Evolutionary conservation across 164 flowering plant species (phyloP).

Genomic region (Aristolochia californica): DNA sequence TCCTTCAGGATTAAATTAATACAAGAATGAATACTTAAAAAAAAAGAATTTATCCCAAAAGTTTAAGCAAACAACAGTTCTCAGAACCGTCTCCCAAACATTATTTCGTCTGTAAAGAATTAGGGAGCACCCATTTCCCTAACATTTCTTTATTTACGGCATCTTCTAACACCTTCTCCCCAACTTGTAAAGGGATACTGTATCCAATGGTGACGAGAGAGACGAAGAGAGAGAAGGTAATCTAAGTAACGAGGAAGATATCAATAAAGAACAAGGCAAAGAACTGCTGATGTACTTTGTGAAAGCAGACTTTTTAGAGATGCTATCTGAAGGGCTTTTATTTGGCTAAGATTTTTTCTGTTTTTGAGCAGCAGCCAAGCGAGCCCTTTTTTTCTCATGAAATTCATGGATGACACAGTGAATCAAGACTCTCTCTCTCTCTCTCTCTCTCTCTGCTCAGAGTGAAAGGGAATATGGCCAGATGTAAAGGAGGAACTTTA

Average conservation of each 20-base stretch:
- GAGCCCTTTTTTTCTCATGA: neutral
- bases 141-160: neutral
- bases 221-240: neutral
- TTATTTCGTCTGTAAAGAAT: too few relatives aligned
- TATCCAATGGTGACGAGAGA: neutral
- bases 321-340: neutral
- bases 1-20: too few relatives aligned
- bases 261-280: constrained; percentile 6
- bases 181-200: neutral
- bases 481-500: too few relatives aligned
- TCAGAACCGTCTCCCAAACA: too few relatives aligned
- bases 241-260: neutral
- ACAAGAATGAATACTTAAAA: too few relatives aligned
- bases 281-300: neutral
- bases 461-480: too few relatives aligned
- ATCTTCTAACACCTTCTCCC: too few relatives aligned
- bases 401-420: constrained; percentile 5
- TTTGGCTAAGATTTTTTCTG: neutral
- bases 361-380: neutral
- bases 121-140: neutral
- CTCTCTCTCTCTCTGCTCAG: too few relatives aligned
- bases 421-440: too few relatives aligned
- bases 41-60: too few relatives aligned
- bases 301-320: neutral
- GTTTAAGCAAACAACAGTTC: too few relatives aligned